Percentiles rank a stretch among this genome's conserved stretches.
phyloP scores from a whole-genome alignment of 371 early-diverging fungal species.

The Actinomucor elegans region DNA sequence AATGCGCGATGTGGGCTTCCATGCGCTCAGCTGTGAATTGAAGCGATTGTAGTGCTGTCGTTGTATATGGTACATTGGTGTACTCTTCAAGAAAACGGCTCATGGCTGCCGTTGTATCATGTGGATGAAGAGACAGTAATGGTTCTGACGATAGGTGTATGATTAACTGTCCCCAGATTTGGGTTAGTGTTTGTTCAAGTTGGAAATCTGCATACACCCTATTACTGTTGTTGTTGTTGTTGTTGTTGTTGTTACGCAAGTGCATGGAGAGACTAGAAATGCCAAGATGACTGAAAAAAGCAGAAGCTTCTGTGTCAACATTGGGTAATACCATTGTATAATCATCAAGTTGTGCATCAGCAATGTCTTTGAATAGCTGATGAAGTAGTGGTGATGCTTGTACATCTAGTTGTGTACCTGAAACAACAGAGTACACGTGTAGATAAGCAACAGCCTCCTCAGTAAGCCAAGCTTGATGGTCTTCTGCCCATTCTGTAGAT shows the following conservation, averaged over 20 bases:
- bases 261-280: constrained; percentile 53
- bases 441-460: constrained; percentile 58
- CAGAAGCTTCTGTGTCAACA: constrained; percentile 55
- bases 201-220: no score
- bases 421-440: constrained; percentile 55
- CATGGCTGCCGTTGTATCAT: constrained; percentile 29
- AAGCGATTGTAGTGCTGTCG: background rate
- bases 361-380: constrained; percentile 48
- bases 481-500: constrained; percentile 73
- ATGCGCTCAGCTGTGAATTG: constrained; percentile 1
- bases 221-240: no score
- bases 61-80: background rate
- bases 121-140: constrained; percentile 34
- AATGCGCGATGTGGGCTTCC: background rate
- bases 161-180: constrained; percentile 33
- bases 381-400: constrained; percentile 56
- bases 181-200: constrained; percentile 52
- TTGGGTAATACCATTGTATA: constrained; percentile 30
- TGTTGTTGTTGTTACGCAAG: no score
- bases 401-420: constrained; percentile 50
- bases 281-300: constrained; percentile 62
- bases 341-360: constrained; percentile 50
- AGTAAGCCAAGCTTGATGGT: constrained; percentile 53
- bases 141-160: constrained; percentile 28
- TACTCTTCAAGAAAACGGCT: background rate